Conservation (phyloP, 441 rosid species). For the Rhodomyrtus psidioides region DNA sequence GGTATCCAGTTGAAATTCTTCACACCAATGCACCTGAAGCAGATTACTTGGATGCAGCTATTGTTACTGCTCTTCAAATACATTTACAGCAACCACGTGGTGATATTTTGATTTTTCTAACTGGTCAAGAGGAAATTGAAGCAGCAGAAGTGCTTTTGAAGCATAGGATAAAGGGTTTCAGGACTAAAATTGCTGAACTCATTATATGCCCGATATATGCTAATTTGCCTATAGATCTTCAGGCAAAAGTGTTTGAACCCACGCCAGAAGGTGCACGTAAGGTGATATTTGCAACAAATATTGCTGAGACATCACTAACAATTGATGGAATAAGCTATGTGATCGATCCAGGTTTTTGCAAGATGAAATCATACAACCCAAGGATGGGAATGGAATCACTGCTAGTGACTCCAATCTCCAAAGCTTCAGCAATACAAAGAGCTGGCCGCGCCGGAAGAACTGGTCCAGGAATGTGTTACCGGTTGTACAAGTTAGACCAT, state of each 20-base stretch:
- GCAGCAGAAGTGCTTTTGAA: conserved; percentile 92
- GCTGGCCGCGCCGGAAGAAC: conserved; percentile 98
- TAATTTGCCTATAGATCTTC: conserved; percentile 93
- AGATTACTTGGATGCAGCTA: conserved; percentile 90
- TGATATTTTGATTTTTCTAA: conserved; percentile 83
- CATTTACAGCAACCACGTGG: conserved; percentile 82
- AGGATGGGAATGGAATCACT: conserved; percentile 99
- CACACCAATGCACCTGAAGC: conserved; percentile 94
- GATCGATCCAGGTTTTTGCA: conserved; percentile 93
- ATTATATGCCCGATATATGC: conserved; percentile 96
- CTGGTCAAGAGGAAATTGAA: conserved; percentile 99
- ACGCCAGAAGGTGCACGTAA: conserved; percentile 97
- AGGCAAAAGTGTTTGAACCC: conserved; percentile 90
- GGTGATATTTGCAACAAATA: conserved; percentile 93
- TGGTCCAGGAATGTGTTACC: conserved; percentile 89
- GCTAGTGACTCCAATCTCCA: conserved; percentile 85
- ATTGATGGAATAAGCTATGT: conserved; percentile 95
- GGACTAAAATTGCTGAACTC: conserved; percentile 86
- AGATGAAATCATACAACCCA: conserved; percentile 95
- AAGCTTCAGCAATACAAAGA: conserved; percentile 98
- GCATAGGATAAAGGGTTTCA: conserved; percentile 79
- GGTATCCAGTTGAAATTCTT: conserved; percentile 93
- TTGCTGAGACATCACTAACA: conserved; percentile 97
- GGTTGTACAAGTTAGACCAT: conserved; percentile 79
- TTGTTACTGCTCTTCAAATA: conserved; percentile 82